Conservation (phyloP, 192 early-diverging fungal genomes). For the Podila minutissima region DNA sequence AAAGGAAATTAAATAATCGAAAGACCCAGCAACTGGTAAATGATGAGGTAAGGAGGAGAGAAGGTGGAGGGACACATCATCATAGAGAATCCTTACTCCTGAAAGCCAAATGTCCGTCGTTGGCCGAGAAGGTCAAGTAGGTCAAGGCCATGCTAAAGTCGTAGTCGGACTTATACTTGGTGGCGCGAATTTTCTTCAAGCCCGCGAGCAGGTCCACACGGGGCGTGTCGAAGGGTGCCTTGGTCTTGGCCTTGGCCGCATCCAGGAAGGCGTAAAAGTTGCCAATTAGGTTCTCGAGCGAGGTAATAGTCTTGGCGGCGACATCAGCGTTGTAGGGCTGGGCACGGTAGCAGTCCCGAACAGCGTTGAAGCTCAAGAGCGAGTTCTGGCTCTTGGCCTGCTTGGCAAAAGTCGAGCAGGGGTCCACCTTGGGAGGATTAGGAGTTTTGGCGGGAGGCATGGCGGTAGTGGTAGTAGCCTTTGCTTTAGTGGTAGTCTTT, state of each 20-base stretch:
- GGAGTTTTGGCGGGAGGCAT: not conserved
- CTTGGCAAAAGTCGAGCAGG: conserved; percentile 25
- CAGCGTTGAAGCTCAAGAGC: conserved; percentile 18
- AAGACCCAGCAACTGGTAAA: not conserved
- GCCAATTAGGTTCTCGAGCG: conserved; percentile 39
- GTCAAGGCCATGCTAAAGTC: conserved; percentile 49
- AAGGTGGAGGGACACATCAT: not conserved
- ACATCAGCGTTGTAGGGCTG: conserved; percentile 33
- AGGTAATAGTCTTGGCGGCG: conserved; percentile 24
- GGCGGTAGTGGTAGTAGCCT: not conserved
- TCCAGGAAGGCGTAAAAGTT: conserved; percentile 48
- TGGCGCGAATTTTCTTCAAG: conserved; percentile 30
- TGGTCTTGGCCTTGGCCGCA: conserved; percentile 13
- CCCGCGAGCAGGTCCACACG: conserved; percentile 34
- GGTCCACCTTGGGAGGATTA: conserved; percentile 12
- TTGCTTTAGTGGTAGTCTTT: conserved; percentile 11
- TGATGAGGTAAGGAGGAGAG: not conserved
- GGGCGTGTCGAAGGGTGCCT: conserved; percentile 28
- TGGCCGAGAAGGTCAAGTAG: conserved; percentile 40
- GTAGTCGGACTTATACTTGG: conserved; percentile 42
- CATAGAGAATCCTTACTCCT: conserved; percentile 22
- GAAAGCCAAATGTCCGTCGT: conserved; percentile 44
- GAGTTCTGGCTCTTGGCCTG: conserved; percentile 16
- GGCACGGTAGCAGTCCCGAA: conserved; percentile 34
- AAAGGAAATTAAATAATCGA: not conserved